phyloP scores from a whole-genome alignment of 495 filamentous ascomycete genomes.

The Letharia columbiana region DNA sequence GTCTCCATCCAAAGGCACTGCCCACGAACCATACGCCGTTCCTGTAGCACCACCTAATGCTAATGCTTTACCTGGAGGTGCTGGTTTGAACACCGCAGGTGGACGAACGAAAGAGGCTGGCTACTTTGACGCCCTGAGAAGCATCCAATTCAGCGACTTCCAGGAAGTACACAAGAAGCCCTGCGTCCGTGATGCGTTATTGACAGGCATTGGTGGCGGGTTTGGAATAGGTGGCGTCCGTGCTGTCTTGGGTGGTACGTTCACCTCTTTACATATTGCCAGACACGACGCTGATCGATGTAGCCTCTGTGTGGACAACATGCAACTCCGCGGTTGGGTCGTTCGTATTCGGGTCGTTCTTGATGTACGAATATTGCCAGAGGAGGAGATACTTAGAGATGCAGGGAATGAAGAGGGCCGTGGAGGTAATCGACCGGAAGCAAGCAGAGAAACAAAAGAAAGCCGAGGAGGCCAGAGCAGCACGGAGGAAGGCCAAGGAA shows the following conservation, averaged over 20 bases:
- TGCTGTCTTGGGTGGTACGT: slow-evolving; percentile 65
- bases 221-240: slow-evolving; percentile 63
- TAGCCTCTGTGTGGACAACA: slow-evolving; percentile 46
- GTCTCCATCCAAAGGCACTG: slow-evolving; percentile 18
- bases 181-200: slow-evolving; percentile 71
- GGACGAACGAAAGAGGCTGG: slow-evolving; percentile 39
- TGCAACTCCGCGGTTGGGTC: slow-evolving; percentile 80
- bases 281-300: slow-evolving; percentile 16
- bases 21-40: slow-evolving; percentile 34
- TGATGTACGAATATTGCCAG: slow-evolving; percentile 75
- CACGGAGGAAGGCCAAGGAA: slow-evolving; percentile 43
- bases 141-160: slow-evolving; percentile 61
- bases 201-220: slow-evolving; percentile 73
- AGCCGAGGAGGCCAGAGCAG: slow-evolving; percentile 44
- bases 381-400: slow-evolving; percentile 59
- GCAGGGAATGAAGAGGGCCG: slow-evolving; percentile 66
- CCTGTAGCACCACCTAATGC: slow-evolving; percentile 25
- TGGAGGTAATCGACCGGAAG: slow-evolving; percentile 70
- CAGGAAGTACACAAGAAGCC: slow-evolving; percentile 67
- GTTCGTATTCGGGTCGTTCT: slow-evolving; percentile 54
- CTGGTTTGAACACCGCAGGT: slow-evolving; percentile 40
- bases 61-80: slow-evolving; percentile 40
- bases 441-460: slow-evolving; percentile 56
- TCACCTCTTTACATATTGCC: not conserved
- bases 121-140: slow-evolving; percentile 55